Evolutionary conservation across 768 basidiomycete species (phyloP), one percentile per base, ranked within the genome.

Genomic region (Pleurotus djamor): DNA sequence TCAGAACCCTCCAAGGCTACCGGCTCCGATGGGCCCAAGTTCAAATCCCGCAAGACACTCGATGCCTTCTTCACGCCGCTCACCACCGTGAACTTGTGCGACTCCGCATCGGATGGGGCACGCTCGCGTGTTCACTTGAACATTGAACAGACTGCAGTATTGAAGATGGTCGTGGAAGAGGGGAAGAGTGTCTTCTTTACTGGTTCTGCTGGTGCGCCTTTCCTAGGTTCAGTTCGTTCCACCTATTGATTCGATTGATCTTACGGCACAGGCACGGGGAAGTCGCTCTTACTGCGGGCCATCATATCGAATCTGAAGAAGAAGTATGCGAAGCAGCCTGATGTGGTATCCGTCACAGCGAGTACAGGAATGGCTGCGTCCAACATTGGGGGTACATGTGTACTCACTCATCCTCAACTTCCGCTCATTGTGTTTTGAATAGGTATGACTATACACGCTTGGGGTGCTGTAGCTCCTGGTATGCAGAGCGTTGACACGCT

Each of bases 401-500:
- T 16, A 36, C 41, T 2, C 21, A 33, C 17, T 8, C 5, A 32
- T 7, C 5, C 6, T 32, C 16, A 9, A 49, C 41, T 33, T 50
- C 10, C 58, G 76, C 74, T 28, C 77, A 7, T 78, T 10, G 10
- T 47, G 16, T 16, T 12, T 13, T 28, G 12, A 36, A 5, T 32
- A 69, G 91, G 91, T 37, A 79, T 85, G 48, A 92, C 91, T 1
- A 76, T 92, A 37, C 91, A 93, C 68, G 88, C 87, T 0, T 93
- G 90, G 68, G 85, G 85, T 10, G 90, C 91, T 0, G 83, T 90
- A 38, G 87, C 91, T 0, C 73, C 91, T 2, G 88, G 85, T 2
- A 68, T 72, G 4, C 87, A 84, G 7, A 69, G 73, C 4, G 75
- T 76, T 3, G 77, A 83, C 0, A 66, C 79, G 0, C 77, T 91